Conservation (phyloP, 371 early-diverging fungal species). For the Choanephora cucurbitarum region DNA sequence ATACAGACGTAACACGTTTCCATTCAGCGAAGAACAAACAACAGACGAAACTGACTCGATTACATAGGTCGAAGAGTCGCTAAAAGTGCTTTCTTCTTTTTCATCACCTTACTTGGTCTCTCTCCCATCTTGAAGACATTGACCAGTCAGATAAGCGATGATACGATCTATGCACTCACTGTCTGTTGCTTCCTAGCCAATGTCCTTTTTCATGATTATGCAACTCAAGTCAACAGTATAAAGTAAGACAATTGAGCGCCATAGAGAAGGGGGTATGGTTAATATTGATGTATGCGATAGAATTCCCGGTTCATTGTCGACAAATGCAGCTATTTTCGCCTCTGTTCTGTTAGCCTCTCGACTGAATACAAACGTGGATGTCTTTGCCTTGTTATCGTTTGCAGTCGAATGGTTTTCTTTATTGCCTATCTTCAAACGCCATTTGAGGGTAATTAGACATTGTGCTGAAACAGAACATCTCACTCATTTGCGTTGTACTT, state of each 20-base stretch:
- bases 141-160: conserved; percentile 87
- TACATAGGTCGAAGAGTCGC: conserved; percentile 56
- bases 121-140: conserved; percentile 92
- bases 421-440: conserved; percentile 87
- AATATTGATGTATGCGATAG: conserved; percentile 29
- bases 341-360: conserved; percentile 94
- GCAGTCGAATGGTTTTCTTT: conserved; percentile 92
- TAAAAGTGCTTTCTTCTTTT: conserved; percentile 78
- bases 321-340: conserved; percentile 95
- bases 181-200: conserved; percentile 82
- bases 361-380: conserved; percentile 77
- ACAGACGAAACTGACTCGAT: too few relatives aligned
- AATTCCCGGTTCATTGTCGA: conserved; percentile 91
- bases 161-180: conserved; percentile 94
- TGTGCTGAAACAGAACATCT: too few relatives aligned
- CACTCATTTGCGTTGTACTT: too few relatives aligned
- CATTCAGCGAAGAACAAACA: too few relatives aligned
- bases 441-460: conserved; percentile 17
- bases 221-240: conserved; percentile 46
- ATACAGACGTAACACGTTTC: conserved; percentile 47
- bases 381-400: conserved; percentile 87
- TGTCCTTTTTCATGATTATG: conserved; percentile 90
- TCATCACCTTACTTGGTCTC: conserved; percentile 78
- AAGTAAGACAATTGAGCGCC: conserved; percentile 38
- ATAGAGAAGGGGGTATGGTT: too few relatives aligned